Conservation (phyloP, 345 rosid genomes). For the Melaleuca quinquenervia region DNA sequence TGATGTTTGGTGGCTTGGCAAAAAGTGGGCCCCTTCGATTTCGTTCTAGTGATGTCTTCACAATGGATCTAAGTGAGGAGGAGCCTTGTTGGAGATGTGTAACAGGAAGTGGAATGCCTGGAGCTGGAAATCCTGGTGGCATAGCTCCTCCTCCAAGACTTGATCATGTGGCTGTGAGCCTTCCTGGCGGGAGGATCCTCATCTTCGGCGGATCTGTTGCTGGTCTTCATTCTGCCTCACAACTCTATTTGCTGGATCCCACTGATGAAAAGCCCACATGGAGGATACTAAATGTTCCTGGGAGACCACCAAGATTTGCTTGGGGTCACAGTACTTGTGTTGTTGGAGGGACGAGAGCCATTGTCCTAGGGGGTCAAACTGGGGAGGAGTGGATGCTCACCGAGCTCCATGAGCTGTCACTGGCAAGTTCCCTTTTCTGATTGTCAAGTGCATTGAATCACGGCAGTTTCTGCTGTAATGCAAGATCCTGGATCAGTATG, state of each 20-base stretch:
- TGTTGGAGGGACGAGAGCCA: conserved; percentile 81
- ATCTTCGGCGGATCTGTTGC: conserved; percentile 86
- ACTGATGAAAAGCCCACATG: conserved; percentile 85
- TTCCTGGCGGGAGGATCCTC: conserved; percentile 72
- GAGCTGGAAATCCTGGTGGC: conserved; percentile 83
- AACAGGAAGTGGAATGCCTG: conserved; percentile 77
- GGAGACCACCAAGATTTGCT: conserved; percentile 74
- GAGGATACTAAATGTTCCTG: conserved; percentile 79
- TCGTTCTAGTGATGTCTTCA: conserved; percentile 81
- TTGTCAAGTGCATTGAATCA: not conserved
- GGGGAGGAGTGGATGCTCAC: conserved; percentile 96
- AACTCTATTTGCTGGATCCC: conserved; percentile 77
- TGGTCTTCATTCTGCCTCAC: conserved; percentile 89
- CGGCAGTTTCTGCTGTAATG: conserved; percentile 1
- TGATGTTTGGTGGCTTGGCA: conserved; percentile 88
- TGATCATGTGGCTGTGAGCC: conserved; percentile 80
- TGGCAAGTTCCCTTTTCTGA: conserved; percentile 51
- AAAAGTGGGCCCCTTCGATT: conserved; percentile 81
- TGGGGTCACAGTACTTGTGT: conserved; percentile 97
- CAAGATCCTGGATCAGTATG: not conserved
- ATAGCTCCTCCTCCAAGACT: conserved; percentile 86
- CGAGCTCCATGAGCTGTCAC: conserved; percentile 71
- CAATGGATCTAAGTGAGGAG: conserved; percentile 83
- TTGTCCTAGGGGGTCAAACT: conserved; percentile 84
- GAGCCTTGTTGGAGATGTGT: conserved; percentile 84